Conservation (phyloP, 345 rosid species). For the Streptanthus diversifolius region DNA sequence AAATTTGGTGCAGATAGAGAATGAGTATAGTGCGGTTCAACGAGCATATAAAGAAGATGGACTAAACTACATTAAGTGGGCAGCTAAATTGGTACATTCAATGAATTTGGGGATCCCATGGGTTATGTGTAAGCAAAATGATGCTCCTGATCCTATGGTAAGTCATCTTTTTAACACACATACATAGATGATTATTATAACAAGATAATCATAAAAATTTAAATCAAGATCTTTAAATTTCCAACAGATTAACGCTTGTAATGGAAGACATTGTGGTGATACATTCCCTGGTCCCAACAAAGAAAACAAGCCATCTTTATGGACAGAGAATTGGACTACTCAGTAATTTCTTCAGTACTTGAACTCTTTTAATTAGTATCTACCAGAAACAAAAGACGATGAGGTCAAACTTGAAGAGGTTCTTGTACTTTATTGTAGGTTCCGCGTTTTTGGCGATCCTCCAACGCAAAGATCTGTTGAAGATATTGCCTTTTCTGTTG, state of each 20-base stretch:
- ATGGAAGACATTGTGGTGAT: constrained; percentile 97
- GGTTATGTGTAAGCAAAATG: constrained; percentile 88
- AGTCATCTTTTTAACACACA: constrained; percentile 14
- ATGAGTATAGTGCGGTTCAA: constrained; percentile 77
- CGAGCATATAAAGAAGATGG: constrained; percentile 63
- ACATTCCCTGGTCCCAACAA: constrained; percentile 87
- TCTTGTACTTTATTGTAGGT: constrained; percentile 38
- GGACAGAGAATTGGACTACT: constrained; percentile 99
- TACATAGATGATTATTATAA: not conserved
- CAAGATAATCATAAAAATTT: not conserved
- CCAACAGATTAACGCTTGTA: constrained; percentile 84
- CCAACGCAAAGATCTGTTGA: constrained; percentile 61
- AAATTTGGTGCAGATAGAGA: constrained; percentile 63
- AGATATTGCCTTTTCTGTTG: constrained; percentile 71
- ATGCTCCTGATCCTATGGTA: constrained; percentile 85
- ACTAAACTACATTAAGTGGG: constrained; percentile 63
- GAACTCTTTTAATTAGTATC: not conserved
- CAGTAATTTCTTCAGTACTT: constrained; percentile 54
- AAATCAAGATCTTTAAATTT: not conserved
- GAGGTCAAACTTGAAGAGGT: not conserved
- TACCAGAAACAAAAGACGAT: not conserved
- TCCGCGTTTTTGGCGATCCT: constrained; percentile 59
- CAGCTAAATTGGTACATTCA: constrained; percentile 53
- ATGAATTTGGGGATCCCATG: constrained; percentile 75
- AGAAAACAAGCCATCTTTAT: constrained; percentile 68